Evolutionary conservation across 495 filamentous ascomycete genomes (phyloP), one percentile per base, ranked within the genome.

Genomic region (Aspergillus homomorphus): DNA sequence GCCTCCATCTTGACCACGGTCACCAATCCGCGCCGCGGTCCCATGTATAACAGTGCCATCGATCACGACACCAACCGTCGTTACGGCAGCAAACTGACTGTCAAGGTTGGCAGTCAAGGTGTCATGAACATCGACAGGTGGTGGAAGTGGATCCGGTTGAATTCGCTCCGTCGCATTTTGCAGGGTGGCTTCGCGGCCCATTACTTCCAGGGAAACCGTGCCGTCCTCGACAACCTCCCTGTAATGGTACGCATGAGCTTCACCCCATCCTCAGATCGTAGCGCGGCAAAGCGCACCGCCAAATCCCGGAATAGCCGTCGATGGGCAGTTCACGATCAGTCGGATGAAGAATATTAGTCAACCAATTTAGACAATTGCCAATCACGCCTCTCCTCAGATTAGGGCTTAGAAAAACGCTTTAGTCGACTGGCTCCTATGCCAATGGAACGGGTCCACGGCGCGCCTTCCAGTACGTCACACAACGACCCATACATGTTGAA

Each of bases 101-200:
- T 96, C 38, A 84, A 86, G 57, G 84, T 96, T 33, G 84, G 90
- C 57, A 81, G 83, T 23, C 82, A 84, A 57, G 85, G 87, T 6
- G 78, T 85, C 42, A 84, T 96, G 79, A 81, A 81, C 57, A 91
- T 98, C 54, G 90, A 97, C 65, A 85, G 83, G 42, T 98, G 93
- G 93, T 94, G 90, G 82, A 92, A 96, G 63, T 81, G 93, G 61
- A 80, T 89, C 62, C 82, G 91, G 22, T 71, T 95, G 49, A 84
- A 91, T 57, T 83, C 85, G 44, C 77, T 98, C 33, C 86, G 88
- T 67, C 78, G 87, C n/a, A 69, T 93, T 10, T 73, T 97, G 43
- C 87, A 89, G 58, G 87, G 89, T 15, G 93, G 93, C 0, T 91
- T 97, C 51, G 72, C 86, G 20, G 81, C 80, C 41, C 93, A 98